Percentiles rank a stretch among this genome's conserved stretches.
These are phyloP conservation scores for Leucosporidium yakuticum DNA, from an alignment of 768 basidiomycete species.

Conservation along the genomic window DNA sequence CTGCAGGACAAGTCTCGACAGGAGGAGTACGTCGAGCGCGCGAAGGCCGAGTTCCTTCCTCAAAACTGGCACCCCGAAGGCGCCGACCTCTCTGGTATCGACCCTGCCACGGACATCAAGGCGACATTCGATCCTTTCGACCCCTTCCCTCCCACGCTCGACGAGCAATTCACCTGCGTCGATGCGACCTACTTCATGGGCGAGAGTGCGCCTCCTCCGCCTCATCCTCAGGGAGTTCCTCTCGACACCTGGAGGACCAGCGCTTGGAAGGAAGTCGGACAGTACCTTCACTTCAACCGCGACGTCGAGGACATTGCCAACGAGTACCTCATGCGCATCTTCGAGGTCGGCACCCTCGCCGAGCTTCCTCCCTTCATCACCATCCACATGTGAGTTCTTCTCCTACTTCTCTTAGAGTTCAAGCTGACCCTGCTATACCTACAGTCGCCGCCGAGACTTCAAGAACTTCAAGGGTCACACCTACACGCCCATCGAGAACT, in stretches of 20 bases:
- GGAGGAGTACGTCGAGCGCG: constrained; percentile 12
- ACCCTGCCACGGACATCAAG: constrained; percentile 19
- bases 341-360: not conserved
- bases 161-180: constrained; percentile 30
- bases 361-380: constrained; percentile 33
- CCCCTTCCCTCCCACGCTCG: not conserved
- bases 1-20: constrained; percentile 7
- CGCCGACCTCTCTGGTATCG: not conserved
- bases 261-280: constrained; percentile 25
- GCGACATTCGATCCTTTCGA: constrained; percentile 8
- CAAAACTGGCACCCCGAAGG: constrained; percentile 1
- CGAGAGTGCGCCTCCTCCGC: not conserved
- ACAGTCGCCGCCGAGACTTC: constrained; percentile 7
- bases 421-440: no score
- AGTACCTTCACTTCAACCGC: constrained; percentile 26
- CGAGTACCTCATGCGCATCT: constrained; percentile 17
- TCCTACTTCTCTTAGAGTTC: no score
- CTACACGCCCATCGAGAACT: constrained; percentile 27
- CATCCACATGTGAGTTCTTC: constrained; percentile 22
- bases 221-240: not conserved
- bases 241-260: constrained; percentile 22
- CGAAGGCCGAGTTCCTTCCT: constrained; percentile 15
- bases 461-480: not conserved
- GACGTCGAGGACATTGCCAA: constrained; percentile 17
- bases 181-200: constrained; percentile 34